Evolutionary conservation across 352 stramenopile species (phyloP).

Genomic region (Phytophthora citricola): DNA sequence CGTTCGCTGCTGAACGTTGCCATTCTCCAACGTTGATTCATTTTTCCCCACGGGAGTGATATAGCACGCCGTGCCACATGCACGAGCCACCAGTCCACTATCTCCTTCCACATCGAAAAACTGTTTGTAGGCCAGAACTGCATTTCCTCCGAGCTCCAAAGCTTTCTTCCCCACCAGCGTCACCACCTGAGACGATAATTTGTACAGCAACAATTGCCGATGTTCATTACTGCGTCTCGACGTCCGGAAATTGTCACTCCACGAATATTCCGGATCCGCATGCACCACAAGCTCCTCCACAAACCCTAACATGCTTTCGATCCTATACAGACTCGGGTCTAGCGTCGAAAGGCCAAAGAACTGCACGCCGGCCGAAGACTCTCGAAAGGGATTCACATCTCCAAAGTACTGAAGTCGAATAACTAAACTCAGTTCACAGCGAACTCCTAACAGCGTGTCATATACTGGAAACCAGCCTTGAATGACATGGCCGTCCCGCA

Average conservation of each 20-base stretch:
- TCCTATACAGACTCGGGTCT: conserved; percentile 87
- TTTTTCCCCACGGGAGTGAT: conserved; percentile 76
- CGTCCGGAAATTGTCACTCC: conserved; percentile 94
- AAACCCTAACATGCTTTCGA: conserved; percentile 93
- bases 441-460: conserved; percentile 96
- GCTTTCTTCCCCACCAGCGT: conserved; percentile 95
- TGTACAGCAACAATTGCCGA: conserved; percentile 96
- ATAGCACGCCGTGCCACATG: conserved; percentile 94
- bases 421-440: conserved; percentile 95
- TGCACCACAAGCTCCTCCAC: conserved; percentile 97
- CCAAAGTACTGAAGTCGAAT: conserved; percentile 98
- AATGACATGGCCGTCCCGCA: conserved; percentile 91
- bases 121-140: conserved; percentile 97
- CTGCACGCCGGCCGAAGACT: conserved; percentile 97
- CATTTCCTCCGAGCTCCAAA: conserved; percentile 97
- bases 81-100: conserved; percentile 96
- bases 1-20: conserved; percentile 32
- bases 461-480: conserved; percentile 99
- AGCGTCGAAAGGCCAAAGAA: conserved; percentile 97
- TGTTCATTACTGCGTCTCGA: conserved; percentile 96
- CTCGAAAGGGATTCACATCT: conserved; percentile 97
- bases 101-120: conserved; percentile 99
- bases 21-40: conserved; percentile 23
- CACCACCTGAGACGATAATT: conserved; percentile 89
- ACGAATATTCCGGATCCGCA: conserved; percentile 98